phyloP scores from a whole-genome alignment of 192 early-diverging fungal species.

The Coemansia umbellata region DNA sequence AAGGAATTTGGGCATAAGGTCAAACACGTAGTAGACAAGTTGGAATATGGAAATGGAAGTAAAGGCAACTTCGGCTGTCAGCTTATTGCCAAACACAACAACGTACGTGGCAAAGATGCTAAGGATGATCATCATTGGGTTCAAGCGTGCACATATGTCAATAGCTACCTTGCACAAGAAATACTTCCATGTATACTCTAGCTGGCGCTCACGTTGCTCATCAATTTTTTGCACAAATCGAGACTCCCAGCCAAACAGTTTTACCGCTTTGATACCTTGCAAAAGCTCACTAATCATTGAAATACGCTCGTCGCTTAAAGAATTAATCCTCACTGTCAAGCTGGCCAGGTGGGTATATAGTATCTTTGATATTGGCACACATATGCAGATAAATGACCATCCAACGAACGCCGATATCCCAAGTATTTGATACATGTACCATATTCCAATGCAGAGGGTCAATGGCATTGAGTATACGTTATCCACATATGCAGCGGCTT shows the following conservation, averaged over 20 bases:
- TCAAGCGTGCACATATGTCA: constrained; percentile 50
- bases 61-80: constrained; percentile 64
- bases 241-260: constrained; percentile 83
- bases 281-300: constrained; percentile 76
- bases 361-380: constrained; percentile 53
- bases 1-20: constrained; percentile 57
- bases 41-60: constrained; percentile 70
- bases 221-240: constrained; percentile 67
- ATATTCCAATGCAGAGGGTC: constrained; percentile 61
- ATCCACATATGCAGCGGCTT: constrained; percentile 54
- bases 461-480: constrained; percentile 60
- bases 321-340: constrained; percentile 55
- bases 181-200: constrained; percentile 50
- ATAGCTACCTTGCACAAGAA: constrained; percentile 53
- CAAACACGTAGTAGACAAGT: constrained; percentile 59
- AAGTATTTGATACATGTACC: constrained; percentile 67
- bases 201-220: constrained; percentile 60
- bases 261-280: constrained; percentile 87
- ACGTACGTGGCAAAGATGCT: constrained; percentile 60
- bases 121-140: constrained; percentile 61
- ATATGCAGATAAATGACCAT: constrained; percentile 58
- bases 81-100: constrained; percentile 50
- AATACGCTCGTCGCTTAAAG: constrained; percentile 69
- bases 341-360: constrained; percentile 51
- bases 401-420: constrained; percentile 78